phyloP scores from a whole-genome alignment of 2,329 filamentous ascomycete genomes.

The Zalaria sp. region DNA sequence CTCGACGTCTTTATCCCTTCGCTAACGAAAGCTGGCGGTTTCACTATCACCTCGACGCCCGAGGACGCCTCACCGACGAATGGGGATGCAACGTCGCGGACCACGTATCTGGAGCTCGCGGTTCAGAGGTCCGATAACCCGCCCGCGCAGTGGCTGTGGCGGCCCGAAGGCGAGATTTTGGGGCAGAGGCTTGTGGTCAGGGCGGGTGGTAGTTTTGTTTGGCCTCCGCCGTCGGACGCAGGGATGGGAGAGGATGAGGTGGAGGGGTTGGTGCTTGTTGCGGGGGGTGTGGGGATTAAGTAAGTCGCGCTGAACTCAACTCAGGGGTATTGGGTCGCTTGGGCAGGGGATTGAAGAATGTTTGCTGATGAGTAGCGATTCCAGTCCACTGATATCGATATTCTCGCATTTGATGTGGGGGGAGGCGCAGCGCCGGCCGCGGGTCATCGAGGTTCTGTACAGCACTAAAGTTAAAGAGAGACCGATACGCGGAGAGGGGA shows the following conservation, averaged over 20 bases:
- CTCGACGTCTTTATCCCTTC: conserved; percentile 66
- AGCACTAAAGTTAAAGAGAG: conserved; percentile 31
- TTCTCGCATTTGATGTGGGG: conserved; percentile 38
- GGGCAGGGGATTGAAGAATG: not conserved
- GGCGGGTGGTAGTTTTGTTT: conserved; percentile 70
- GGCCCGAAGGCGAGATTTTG: conserved; percentile 38
- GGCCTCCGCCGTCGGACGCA: conserved; percentile 53
- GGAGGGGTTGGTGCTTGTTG: conserved; percentile 56
- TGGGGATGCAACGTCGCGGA: conserved; percentile 1
- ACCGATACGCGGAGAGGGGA: conserved; percentile 16
- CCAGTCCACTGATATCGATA: conserved; percentile 61
- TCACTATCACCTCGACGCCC: conserved; percentile 73
- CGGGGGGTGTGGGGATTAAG: conserved; percentile 75
- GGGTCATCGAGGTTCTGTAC: conserved; percentile 49
- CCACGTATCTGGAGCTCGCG: conserved; percentile 58
- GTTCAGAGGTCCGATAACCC: conserved; percentile 61
- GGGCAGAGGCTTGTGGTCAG: conserved; percentile 48
- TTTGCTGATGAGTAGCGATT: too few species aligned
- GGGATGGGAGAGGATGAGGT: conserved; percentile 30
- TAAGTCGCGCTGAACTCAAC: too few species aligned
- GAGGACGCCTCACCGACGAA: conserved; percentile 18
- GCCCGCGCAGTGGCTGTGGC: conserved; percentile 66
- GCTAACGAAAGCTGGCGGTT: conserved; percentile 60
- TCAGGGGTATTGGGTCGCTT: too few species aligned
- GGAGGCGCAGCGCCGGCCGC: conserved; percentile 11